phyloP scores from a whole-genome alignment of 2,329 filamentous ascomycete species.

The Fusarium scirpi region DNA sequence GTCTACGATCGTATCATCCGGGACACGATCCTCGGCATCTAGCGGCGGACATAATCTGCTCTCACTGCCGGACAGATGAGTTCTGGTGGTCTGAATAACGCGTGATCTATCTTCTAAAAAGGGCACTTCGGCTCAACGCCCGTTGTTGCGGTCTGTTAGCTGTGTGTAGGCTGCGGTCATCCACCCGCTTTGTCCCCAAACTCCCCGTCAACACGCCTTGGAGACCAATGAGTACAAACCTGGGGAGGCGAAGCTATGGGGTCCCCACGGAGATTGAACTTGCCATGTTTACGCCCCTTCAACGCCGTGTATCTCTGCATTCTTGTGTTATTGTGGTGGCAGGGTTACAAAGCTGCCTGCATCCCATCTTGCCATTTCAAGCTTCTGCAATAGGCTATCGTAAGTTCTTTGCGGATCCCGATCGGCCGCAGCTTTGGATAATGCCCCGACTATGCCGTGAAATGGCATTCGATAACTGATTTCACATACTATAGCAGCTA shows the following conservation, averaged over 20 bases:
- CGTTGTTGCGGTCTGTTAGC: slow-evolving; percentile 11
- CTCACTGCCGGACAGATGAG: neutral
- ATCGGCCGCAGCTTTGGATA: slow-evolving; percentile 8
- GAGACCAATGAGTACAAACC: neutral
- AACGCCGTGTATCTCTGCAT: slow-evolving; percentile 1
- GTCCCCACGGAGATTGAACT: slow-evolving; percentile 11
- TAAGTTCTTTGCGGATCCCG: slow-evolving; percentile 15
- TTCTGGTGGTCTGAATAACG: slow-evolving; percentile 30
- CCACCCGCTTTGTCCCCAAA: slow-evolving; percentile 13
- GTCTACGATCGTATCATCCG: slow-evolving; percentile 39
- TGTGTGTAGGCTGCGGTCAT: neutral
- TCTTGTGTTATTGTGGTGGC: neutral
- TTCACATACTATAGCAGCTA: neutral
- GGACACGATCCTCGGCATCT: slow-evolving; percentile 39
- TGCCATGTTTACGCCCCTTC: neutral
- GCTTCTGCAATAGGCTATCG: slow-evolving; percentile 6
- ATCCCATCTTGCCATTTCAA: neutral
- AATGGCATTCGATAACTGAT: neutral
- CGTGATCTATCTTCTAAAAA: slow-evolving; percentile 32
- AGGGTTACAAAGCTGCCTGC: neutral
- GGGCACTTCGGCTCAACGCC: slow-evolving; percentile 7
- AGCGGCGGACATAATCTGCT: slow-evolving; percentile 14
- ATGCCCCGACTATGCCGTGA: neutral
- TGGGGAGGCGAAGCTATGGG: slow-evolving; percentile 26
- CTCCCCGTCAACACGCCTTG: neutral